Percentiles rank a stretch among this genome's conserved stretches.
Conservation (phyloP, 768 basidiomycete genomes). For the Leccinum arenicola region DNA sequence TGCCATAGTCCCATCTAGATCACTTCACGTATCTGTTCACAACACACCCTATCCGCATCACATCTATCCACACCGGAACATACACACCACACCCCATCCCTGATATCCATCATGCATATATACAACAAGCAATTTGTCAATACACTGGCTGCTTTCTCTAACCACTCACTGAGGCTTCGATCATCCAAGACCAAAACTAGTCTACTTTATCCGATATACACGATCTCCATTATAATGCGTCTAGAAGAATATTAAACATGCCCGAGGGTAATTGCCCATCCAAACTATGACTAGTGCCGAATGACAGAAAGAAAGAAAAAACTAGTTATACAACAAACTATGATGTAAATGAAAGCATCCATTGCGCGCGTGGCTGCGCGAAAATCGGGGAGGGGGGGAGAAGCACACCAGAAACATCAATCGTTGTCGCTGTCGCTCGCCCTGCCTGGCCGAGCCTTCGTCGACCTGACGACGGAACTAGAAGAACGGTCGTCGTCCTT, state of each 20-base stretch:
- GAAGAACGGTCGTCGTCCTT: slow-evolving; percentile 18
- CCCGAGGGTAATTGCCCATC: slow-evolving; percentile 1
- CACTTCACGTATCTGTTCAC: not conserved
- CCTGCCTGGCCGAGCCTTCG: slow-evolving; percentile 4
- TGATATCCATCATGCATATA: not conserved
- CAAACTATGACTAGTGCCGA: slow-evolving; percentile 6
- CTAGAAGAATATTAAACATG: slow-evolving; percentile 4
- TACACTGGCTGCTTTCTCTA: not conserved
- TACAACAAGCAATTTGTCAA: not conserved
- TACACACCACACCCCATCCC: not conserved
- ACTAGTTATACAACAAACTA: slow-evolving; percentile 17
- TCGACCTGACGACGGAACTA: slow-evolving; percentile 5
- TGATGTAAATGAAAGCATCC: slow-evolving; percentile 8
- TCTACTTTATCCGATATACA: not conserved
- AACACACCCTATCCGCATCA: not conserved
- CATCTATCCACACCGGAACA: not conserved
- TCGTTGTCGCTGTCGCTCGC: slow-evolving; percentile 27
- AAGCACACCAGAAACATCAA: slow-evolving; percentile 4
- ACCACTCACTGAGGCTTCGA: not conserved
- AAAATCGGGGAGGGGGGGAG: not conserved
- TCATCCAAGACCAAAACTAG: not conserved
- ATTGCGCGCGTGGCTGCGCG: not conserved
- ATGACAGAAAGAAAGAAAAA: slow-evolving; percentile 1
- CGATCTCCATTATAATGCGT: slow-evolving; percentile 12
- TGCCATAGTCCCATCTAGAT: slow-evolving; percentile 44